Conservation (phyloP, 306 rosid genomes). For the Canavalia ensiformis region DNA sequence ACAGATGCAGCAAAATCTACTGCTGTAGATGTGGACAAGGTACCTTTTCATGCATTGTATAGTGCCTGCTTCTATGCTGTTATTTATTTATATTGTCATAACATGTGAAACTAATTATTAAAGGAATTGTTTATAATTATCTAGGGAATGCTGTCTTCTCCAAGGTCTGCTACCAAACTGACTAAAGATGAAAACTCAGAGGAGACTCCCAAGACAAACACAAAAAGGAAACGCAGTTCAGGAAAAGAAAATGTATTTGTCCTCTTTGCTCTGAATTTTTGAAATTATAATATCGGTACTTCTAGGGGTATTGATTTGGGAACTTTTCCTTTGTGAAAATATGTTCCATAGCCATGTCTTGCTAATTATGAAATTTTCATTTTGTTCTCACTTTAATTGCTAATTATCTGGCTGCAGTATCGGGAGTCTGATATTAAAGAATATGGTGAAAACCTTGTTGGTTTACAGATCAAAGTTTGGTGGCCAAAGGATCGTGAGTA, state of each 20-base stretch:
- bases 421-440: constrained; percentile 64
- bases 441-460: constrained; percentile 68
- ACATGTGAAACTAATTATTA: not conserved
- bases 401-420: constrained; percentile 36
- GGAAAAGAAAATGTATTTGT: constrained; percentile 67
- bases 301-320: not conserved
- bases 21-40: constrained; percentile 66
- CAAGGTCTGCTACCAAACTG: constrained; percentile 60
- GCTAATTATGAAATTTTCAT: constrained; percentile 21
- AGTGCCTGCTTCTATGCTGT: constrained; percentile 32
- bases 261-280: not conserved
- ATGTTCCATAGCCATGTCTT: constrained; percentile 21
- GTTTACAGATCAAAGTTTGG: constrained; percentile 78
- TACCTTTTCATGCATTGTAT: constrained; percentile 34
- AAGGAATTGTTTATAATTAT: constrained; percentile 40
- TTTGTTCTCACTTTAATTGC: constrained; percentile 35
- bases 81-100: not conserved
- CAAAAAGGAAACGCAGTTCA: constrained; percentile 72
- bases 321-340: constrained; percentile 25
- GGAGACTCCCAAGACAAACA: constrained; percentile 65
- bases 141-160: constrained; percentile 62
- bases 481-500: constrained; percentile 89
- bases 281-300: constrained; percentile 10
- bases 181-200: constrained; percentile 56
- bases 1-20: constrained; percentile 55